phyloP scores from a whole-genome alignment of 2,329 filamentous ascomycete genomes.

The Fusarium sp. region DNA sequence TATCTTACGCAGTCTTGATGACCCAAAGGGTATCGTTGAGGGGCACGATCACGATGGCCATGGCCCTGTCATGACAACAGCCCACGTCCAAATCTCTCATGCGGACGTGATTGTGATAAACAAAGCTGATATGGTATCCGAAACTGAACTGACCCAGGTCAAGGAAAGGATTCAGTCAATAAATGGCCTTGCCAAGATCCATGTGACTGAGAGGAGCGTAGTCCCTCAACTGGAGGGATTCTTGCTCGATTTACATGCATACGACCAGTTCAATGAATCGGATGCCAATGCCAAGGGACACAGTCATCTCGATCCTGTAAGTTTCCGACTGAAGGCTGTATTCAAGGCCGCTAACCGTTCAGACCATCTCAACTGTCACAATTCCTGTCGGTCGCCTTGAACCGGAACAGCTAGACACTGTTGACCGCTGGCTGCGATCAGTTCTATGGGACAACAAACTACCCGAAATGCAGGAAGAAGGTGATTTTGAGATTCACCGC shows the following conservation, averaged over 20 bases:
- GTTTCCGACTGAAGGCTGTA: conserved; percentile 47
- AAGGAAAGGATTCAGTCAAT: conserved; percentile 81
- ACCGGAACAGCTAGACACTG: conserved; percentile 65
- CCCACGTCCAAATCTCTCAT: conserved; percentile 96
- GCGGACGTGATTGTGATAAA: conserved; percentile 96
- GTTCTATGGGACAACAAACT: conserved; percentile 84
- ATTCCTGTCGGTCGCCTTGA: conserved; percentile 74
- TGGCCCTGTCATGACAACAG: conserved; percentile 84
- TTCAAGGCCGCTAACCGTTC: conserved; percentile 28
- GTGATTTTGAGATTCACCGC: conserved; percentile 83
- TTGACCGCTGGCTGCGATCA: conserved; percentile 86
- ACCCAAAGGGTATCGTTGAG: conserved; percentile 68
- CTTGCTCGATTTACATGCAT: conserved; percentile 90
- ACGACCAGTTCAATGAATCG: conserved; percentile 82
- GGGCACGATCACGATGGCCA: conserved; percentile 65
- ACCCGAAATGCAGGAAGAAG: conserved; percentile 57
- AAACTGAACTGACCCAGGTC: conserved; percentile 76
- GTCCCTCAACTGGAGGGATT: conserved; percentile 88
- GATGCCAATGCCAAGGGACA: conserved; percentile 82
- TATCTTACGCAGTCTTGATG: conserved; percentile 83
- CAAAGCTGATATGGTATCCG: conserved; percentile 86
- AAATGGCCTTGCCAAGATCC: conserved; percentile 87
- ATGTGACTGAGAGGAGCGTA: conserved; percentile 82
- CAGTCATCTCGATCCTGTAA: conserved; percentile 88
- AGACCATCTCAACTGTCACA: conserved; percentile 88